A percentile compares a stretch with the other conserved stretches of the same genome.
Conservation (phyloP, 495 filamentous ascomycete species). For the Neurospora sp. region DNA sequence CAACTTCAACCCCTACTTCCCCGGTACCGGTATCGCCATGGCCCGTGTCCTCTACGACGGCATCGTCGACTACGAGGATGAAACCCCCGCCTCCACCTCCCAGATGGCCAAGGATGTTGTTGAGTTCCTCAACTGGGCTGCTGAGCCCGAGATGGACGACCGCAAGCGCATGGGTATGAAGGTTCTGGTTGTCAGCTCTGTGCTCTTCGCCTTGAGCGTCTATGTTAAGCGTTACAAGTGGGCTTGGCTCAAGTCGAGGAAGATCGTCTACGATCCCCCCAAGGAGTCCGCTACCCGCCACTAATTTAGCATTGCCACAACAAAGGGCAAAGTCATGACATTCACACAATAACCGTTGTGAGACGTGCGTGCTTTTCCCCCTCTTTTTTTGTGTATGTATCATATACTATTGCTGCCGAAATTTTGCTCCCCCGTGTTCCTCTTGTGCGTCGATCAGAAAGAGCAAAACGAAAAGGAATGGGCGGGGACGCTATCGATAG, state of each 20-base stretch:
- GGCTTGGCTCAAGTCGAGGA: slow-evolving; percentile 87
- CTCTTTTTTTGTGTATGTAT: slow-evolving; percentile 29
- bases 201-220: slow-evolving; percentile 76
- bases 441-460: slow-evolving; percentile 26
- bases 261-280: slow-evolving; percentile 83
- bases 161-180: slow-evolving; percentile 99
- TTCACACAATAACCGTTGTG: neutral
- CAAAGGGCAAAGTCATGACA: slow-evolving; percentile 1
- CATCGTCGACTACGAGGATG: slow-evolving; percentile 97
- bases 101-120: slow-evolving; percentile 99
- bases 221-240: slow-evolving; percentile 99
- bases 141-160: slow-evolving; percentile 97
- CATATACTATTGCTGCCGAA: slow-evolving; percentile 23
- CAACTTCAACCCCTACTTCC: slow-evolving; percentile 99
- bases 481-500: slow-evolving; percentile 2
- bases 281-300: slow-evolving; percentile 25
- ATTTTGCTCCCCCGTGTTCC: slow-evolving; percentile 23
- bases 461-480: slow-evolving; percentile 13
- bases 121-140: slow-evolving; percentile 98
- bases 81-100: slow-evolving; percentile 83
- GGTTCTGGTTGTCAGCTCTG: slow-evolving; percentile 65
- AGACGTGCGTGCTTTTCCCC: slow-evolving; percentile 8
- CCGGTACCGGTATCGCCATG: slow-evolving; percentile 98
- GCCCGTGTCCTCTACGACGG: slow-evolving; percentile 96
- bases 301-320: slow-evolving; percentile 14